A percentile compares a stretch with the other conserved stretches of the same genome.
Conservation (phyloP, 768 basidiomycete genomes). For the Coprinellus micaceus region DNA sequence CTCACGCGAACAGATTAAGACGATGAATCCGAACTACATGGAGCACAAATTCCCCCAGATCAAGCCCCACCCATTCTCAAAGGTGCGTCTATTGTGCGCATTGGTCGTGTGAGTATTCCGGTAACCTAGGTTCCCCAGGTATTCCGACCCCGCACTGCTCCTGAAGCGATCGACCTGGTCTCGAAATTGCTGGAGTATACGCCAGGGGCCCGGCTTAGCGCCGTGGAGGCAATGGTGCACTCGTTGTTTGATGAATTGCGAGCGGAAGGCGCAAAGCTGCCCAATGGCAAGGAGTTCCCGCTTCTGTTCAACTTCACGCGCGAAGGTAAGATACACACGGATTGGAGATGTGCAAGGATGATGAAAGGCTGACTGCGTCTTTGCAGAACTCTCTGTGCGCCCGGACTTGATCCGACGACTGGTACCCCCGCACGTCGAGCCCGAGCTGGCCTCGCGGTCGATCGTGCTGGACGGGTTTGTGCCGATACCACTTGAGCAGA, state of each 20-base stretch:
- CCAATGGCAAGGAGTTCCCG: constrained; percentile 95
- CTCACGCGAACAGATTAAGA: constrained; percentile 99
- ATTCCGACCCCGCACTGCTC: constrained; percentile 94
- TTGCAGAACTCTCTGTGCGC: constrained; percentile 87
- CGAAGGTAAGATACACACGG: constrained; percentile 64
- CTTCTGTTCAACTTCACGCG: constrained; percentile 92
- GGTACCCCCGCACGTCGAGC: constrained; percentile 86
- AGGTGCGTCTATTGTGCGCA: constrained; percentile 47
- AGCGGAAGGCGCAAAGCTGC: constrained; percentile 88
- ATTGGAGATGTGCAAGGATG: background rate
- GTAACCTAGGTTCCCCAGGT: constrained; percentile 51
- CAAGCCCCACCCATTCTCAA: constrained; percentile 98
- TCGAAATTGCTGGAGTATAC: constrained; percentile 96
- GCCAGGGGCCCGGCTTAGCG: constrained; percentile 87
- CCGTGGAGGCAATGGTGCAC: constrained; percentile 89
- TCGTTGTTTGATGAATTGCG: constrained; percentile 97
- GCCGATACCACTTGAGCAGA: constrained; percentile 95
- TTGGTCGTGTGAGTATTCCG: too few species aligned
- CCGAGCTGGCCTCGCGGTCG: constrained; percentile 79
- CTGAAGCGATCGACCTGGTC: constrained; percentile 94
- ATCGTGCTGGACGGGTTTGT: constrained; percentile 89
- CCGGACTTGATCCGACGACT: constrained; percentile 91
- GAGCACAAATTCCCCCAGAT: constrained; percentile 99
- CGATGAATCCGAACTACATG: constrained; percentile 99
- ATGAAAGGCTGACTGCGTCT: constrained; percentile 9